Conservation (phyloP, 345 rosid species). For the Eucalyptus marginata region DNA sequence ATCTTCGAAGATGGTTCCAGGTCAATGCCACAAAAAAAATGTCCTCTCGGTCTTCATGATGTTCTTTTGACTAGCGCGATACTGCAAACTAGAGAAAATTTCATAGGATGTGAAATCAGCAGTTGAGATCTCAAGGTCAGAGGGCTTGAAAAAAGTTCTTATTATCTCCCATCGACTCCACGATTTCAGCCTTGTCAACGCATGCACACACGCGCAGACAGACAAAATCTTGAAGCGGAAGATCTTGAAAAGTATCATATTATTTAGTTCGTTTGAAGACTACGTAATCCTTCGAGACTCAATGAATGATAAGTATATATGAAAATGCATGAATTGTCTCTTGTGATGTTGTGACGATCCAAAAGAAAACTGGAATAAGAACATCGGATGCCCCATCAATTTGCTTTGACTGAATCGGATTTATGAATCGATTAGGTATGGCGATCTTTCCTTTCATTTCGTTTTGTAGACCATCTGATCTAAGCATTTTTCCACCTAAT, state of each 20-base stretch:
- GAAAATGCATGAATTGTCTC: neutral
- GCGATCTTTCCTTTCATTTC: neutral
- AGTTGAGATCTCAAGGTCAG: neutral
- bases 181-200: neutral
- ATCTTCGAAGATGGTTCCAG: neutral
- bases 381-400: neutral
- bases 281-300: neutral
- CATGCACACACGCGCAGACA: neutral
- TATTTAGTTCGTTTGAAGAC: neutral
- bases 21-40: neutral
- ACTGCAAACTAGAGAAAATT: neutral
- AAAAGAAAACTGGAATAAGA: neutral
- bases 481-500: neutral
- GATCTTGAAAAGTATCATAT: neutral
- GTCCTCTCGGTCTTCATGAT: neutral
- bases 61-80: neutral
- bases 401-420: neutral
- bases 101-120: neutral
- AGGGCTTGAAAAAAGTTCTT: neutral
- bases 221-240: neutral
- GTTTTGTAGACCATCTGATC: neutral
- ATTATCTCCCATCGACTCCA: neutral
- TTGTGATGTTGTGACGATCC: neutral
- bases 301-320: fast-evolving
- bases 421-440: neutral